A percentile compares a stretch with the other conserved stretches of the same genome.
Conservation (phyloP, 306 rosid genomes). For the Ziziphus jujuba region DNA sequence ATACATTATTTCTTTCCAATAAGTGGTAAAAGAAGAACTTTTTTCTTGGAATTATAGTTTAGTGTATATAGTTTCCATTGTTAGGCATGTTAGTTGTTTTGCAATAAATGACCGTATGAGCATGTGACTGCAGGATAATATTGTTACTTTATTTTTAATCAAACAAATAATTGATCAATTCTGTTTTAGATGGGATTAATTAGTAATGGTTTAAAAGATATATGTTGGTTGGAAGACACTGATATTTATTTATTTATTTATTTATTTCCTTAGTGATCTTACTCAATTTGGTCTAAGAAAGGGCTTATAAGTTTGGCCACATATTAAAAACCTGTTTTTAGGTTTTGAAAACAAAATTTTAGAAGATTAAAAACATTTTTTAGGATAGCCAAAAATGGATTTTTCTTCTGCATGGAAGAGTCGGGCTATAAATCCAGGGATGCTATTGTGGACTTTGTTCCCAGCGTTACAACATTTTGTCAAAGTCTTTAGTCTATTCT, state of each 20-base stretch:
- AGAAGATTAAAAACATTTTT: no score
- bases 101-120: background rate
- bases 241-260: no score
- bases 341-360: no score
- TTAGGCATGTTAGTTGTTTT: background rate
- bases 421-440: no score
- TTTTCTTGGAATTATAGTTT: background rate
- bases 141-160: background rate
- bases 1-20: background rate
- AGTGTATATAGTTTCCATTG: background rate
- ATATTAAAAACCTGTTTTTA: no score
- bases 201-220: background rate
- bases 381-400: no score
- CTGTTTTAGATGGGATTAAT: background rate
- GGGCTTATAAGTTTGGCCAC: background rate
- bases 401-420: no score
- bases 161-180: background rate
- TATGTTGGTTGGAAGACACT: constrained; percentile 12
- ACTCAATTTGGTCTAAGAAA: background rate
- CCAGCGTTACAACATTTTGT: background rate
- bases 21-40: background rate
- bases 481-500: background rate
- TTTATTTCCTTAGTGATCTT: background rate
- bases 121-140: constrained; percentile 1
- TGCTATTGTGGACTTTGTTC: no score